A percentile compares a stretch with the other conserved stretches of the same genome.
Evolutionary conservation across 1,139 yeast genomes (phyloP).

Genomic region (Candida labiduridarum): DNA sequence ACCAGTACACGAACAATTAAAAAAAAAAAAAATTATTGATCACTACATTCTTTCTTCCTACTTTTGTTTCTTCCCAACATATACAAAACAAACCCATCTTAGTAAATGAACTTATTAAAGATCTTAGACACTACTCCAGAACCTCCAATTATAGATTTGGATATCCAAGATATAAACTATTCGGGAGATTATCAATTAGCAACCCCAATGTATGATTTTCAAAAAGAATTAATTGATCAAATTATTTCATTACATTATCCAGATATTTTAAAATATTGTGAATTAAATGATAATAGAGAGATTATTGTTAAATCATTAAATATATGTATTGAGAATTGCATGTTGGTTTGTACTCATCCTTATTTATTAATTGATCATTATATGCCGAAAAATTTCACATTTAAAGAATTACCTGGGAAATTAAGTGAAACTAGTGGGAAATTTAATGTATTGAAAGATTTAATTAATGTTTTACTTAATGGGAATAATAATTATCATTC

Average conservation of each 20-base stretch:
- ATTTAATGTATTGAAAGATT: constrained; percentile 67
- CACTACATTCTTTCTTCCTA: no score
- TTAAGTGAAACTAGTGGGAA: constrained; percentile 86
- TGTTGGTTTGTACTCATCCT: constrained; percentile 85
- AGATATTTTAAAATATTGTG: constrained; percentile 86
- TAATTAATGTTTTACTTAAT: constrained; percentile 46
- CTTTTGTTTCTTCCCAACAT: not conserved
- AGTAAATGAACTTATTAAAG: constrained; percentile 64
- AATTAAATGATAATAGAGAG: constrained; percentile 58
- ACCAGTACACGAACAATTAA: no score
- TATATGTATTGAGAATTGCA: constrained; percentile 74
- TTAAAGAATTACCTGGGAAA: constrained; percentile 75
- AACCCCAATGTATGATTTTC: constrained; percentile 87
- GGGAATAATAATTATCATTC: constrained; percentile 38
- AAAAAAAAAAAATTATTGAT: no score
- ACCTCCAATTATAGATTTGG: constrained; percentile 69
- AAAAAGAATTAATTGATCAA: constrained; percentile 89
- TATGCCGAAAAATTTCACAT: constrained; percentile 78
- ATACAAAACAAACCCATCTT: not conserved
- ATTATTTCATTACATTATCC: constrained; percentile 89
- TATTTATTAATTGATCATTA: constrained; percentile 81
- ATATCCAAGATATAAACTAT: constrained; percentile 34
- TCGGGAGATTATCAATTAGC: constrained; percentile 81
- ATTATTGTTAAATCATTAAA: constrained; percentile 69
- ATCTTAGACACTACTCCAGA: constrained; percentile 86